These are phyloP conservation scores for Sorghum bicolor DNA, from an alignment of 176 grass and related monocot species.

Conservation along the genomic window Sorghum_bicolor_NCBIv3 NC_012874.2:195501-196000, in stretches of 20 bases:
- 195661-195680: neutral
- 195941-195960: neutral
- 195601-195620: neutral
- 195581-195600: neutral
- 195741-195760: neutral
- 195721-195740: neutral
- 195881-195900: neutral
- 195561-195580: slow-evolving; percentile 61
- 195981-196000: neutral
- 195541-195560: slow-evolving; percentile 55
- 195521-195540: slow-evolving; percentile 69
- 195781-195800: neutral
- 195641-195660: neutral
- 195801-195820: neutral
- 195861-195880: neutral
- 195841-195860: neutral
- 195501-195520: slow-evolving; percentile 64
- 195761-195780: neutral
- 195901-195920: neutral
- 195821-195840: neutral
- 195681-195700: neutral
- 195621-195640: neutral
- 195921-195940: neutral
- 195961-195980: neutral
- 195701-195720: neutral